Evolutionary conservation across 176 grass and related monocot species (phyloP), one percentile per base, ranked within the genome.

Genomic region (Avena atlantica): DNA sequence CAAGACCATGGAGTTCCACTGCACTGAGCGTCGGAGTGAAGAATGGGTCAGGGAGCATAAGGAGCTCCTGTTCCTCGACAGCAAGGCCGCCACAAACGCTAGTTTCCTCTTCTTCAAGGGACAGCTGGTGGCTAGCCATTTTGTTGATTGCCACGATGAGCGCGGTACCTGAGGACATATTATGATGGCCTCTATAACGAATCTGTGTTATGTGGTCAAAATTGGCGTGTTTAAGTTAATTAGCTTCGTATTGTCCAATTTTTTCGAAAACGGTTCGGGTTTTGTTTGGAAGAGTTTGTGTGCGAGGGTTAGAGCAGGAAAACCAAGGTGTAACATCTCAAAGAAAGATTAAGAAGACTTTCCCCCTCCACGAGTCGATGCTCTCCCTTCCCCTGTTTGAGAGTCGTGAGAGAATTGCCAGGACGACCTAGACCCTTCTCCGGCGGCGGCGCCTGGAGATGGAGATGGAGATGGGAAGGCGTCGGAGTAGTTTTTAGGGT

Each of bases 1-100:
- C 63, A 86, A 79, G 53, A 36, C 0, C 84, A 79, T 79, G 76
- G 84, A 86, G 5, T 86, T 86, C 64, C 64, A 86, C n/a, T 80
- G 84, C 63, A 59, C 8, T 48, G 45, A 48, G 10, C 9, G 21
- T 14, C 62, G 12, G 12, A 6, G 24, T 29, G 62, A 65, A 65
- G 24, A 65, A 31, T 65, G 62, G 62, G 24, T 65, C 12, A 29
- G 62, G 24, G 4, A 79, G 36, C 51, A 86, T 16, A 34, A 70
- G 64, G 76, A 86, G 21, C 34, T 69, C 15, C 63, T 79, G 3
- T 45, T 62, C 21, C 51, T 80, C 2, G 24, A 86, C 40, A 80
- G 77, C 64, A 3, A 53, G 0, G 85, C 85, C 1, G 69, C 64
- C 2, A 59, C 12, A 40, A 65, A 72, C 8, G 52, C 85, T 23